phyloP scores from a whole-genome alignment of 257 asterid genomes.

The Cinchona pubescens region DNA sequence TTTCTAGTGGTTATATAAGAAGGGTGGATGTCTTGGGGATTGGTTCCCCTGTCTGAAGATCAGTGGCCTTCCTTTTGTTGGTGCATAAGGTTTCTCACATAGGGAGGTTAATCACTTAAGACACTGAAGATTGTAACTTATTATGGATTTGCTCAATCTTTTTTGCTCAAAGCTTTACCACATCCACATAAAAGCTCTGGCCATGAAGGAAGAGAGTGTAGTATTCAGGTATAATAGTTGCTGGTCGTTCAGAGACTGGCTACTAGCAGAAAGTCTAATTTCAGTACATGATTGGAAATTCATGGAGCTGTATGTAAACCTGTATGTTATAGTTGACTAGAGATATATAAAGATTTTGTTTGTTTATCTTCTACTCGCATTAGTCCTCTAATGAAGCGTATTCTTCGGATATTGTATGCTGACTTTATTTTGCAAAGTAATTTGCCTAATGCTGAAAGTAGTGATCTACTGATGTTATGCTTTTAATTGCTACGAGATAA shows the following conservation, averaged over 20 bases:
- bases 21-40: constrained; percentile 21
- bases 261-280: constrained; percentile 28
- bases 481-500: background rate
- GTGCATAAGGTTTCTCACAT: background rate
- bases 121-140: background rate
- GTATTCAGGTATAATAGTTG: constrained; percentile 6
- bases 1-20: constrained; percentile 30
- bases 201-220: constrained; percentile 24
- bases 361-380: background rate
- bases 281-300: constrained; percentile 44
- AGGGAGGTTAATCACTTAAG: background rate
- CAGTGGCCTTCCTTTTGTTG: background rate
- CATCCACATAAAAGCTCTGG: background rate
- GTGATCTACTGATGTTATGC: background rate
- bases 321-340: constrained; percentile 31
- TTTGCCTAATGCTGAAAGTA: background rate
- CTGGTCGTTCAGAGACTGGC: constrained; percentile 14
- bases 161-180: constrained; percentile 1
- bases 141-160: constrained; percentile 2
- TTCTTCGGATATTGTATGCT: background rate
- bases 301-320: constrained; percentile 45
- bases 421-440: background rate
- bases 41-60: constrained; percentile 14
- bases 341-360: constrained; percentile 22
- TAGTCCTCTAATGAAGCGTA: background rate